phyloP scores from a whole-genome alignment of 495 filamentous ascomycete genomes.

The Talaromyces ruber region DNA sequence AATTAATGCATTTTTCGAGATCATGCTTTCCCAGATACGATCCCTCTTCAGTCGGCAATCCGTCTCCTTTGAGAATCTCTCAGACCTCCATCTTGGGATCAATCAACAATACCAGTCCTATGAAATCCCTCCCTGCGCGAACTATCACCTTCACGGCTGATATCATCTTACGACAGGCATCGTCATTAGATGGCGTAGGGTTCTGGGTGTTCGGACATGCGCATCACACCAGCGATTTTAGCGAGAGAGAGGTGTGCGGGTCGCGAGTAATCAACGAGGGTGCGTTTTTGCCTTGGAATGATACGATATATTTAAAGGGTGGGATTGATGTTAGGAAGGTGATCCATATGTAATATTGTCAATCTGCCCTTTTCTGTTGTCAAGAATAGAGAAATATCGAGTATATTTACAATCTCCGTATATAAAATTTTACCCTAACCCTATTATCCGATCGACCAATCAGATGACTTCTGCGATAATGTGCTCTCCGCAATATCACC shows the following conservation, averaged over 20 bases:
- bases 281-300: conserved; percentile 29
- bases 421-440: background rate
- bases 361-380: too few species aligned
- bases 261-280: conserved; percentile 48
- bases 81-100: background rate
- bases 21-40: background rate
- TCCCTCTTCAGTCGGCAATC: background rate
- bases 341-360: conserved; percentile 3
- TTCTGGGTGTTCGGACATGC: conserved; percentile 42
- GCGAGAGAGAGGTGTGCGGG: conserved; percentile 18
- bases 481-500: background rate
- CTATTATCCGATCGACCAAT: background rate
- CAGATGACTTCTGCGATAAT: background rate
- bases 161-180: conserved; percentile 23
- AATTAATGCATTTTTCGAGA: background rate
- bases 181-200: background rate
- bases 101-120: background rate
- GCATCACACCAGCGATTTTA: conserved; percentile 38
- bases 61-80: background rate
- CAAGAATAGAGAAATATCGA: too few species aligned
- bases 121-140: background rate
- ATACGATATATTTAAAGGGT: conserved; percentile 6
- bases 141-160: conserved; percentile 34
- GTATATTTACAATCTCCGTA: too few species aligned
- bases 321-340: conserved; percentile 17